A percentile compares a stretch with the other conserved stretches of the same genome.
Evolutionary conservation across 169 alveolate species (phyloP).

Genomic region (Cryptosporidium muris): DNA sequence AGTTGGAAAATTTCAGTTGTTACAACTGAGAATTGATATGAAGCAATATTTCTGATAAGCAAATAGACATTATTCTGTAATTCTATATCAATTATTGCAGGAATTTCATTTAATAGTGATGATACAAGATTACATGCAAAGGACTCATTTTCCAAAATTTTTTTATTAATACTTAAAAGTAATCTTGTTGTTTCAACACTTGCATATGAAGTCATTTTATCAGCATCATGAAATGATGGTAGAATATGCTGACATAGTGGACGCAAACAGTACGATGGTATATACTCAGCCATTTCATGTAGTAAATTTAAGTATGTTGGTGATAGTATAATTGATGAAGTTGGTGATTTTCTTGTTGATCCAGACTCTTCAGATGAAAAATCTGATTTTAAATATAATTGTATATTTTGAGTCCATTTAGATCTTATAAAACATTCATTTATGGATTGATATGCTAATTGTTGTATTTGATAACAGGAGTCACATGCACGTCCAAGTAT

Average conservation of each 20-base stretch:
- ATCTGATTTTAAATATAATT: too few relatives aligned
- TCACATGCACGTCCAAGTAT: constrained; percentile 63
- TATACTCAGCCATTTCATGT: constrained; percentile 16
- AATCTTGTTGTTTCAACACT: constrained; percentile 53
- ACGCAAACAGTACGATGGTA: constrained; percentile 60
- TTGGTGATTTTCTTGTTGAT: too few relatives aligned
- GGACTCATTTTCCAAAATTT: constrained; percentile 44
- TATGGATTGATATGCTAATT: constrained; percentile 58
- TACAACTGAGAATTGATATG: constrained; percentile 32
- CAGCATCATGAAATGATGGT: constrained; percentile 67
- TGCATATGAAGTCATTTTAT: constrained; percentile 39
- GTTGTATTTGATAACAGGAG: constrained; percentile 32
- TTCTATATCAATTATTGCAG: constrained; percentile 37
- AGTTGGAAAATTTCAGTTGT: constrained; percentile 36
- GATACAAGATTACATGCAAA: constrained; percentile 50
- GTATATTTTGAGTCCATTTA: constrained; percentile 40
- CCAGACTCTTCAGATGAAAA: too few relatives aligned
- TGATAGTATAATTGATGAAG: constrained; percentile 34
- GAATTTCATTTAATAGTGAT: constrained; percentile 59
- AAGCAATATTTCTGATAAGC: constrained; percentile 39
- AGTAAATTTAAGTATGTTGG: constrained; percentile 24
- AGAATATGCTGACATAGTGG: constrained; percentile 65
- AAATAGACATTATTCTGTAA: constrained; percentile 49
- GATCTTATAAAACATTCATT: constrained; percentile 64
- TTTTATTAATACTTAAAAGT: constrained; percentile 32